Percentiles rank a stretch among this genome's conserved stretches.
phyloP scores from a whole-genome alignment of 148 eudicot genomes.

The Chenopodium berlandieri region DNA sequence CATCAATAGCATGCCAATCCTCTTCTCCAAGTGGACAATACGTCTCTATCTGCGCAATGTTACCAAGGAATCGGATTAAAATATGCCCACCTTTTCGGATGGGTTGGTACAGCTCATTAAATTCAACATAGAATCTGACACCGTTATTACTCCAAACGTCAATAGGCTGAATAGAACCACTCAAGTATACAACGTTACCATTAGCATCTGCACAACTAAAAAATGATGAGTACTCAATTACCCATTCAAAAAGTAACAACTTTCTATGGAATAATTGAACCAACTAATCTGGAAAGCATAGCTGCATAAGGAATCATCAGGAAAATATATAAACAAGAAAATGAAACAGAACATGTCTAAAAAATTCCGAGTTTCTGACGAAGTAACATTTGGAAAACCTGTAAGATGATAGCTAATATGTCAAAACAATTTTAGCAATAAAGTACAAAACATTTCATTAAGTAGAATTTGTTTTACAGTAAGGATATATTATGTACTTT shows the following conservation, averaged over 20 bases:
- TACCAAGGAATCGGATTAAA: no score
- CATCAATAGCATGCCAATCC: no score
- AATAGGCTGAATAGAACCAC: no score
- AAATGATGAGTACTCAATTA: neutral
- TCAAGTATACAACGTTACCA: no score
- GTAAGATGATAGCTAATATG: neutral
- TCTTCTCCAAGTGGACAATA: no score
- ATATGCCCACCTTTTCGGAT: no score
- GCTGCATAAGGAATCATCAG: neutral
- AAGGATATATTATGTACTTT: conserved; percentile 3
- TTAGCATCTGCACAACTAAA: neutral
- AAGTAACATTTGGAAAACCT: neutral
- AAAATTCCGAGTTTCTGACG: neutral
- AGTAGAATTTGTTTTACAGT: conserved; percentile 7
- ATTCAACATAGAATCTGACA: no score
- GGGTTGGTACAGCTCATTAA: no score
- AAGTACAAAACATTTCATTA: neutral
- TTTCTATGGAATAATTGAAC: neutral
- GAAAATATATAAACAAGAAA: neutral
- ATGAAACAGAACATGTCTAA: neutral
- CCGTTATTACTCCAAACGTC: no score
- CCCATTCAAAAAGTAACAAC: neutral
- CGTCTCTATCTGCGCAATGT: no score
- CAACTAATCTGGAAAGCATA: neutral
- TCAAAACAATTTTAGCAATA: neutral